These are phyloP conservation scores for Saprolegnia parasitica DNA, from an alignment of 352 stramenopile species.

Conservation along the genomic window DNA sequence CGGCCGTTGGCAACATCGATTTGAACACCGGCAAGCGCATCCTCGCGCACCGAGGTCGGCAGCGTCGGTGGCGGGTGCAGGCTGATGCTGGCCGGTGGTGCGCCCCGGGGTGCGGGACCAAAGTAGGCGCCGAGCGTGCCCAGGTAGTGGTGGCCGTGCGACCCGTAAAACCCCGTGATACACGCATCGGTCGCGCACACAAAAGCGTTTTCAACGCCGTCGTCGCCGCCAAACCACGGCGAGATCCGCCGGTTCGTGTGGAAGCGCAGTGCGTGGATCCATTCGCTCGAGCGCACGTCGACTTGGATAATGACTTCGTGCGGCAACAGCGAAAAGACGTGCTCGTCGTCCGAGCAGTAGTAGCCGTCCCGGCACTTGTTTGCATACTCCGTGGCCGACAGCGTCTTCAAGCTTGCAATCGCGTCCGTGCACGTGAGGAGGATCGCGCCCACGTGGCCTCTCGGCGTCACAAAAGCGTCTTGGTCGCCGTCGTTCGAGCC, in stretches of 20 bases:
- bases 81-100: neutral
- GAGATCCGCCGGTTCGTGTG: constrained; percentile 36
- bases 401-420: constrained; percentile 32
- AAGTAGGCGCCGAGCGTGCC: constrained; percentile 26
- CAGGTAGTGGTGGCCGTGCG: constrained; percentile 19
- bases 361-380: constrained; percentile 33
- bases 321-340: constrained; percentile 34
- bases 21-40: neutral
- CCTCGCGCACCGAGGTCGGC: neutral
- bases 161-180: constrained; percentile 27
- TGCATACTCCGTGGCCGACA: constrained; percentile 30
- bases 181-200: constrained; percentile 15
- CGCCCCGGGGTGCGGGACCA: neutral
- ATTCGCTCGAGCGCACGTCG: constrained; percentile 26
- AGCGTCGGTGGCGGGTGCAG: neutral
- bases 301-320: constrained; percentile 33
- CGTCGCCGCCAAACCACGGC: constrained; percentile 33
- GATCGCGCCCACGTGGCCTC: constrained; percentile 32
- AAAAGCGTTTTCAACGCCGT: constrained; percentile 22
- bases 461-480: constrained; percentile 32
- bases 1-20: constrained; percentile 1
- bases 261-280: constrained; percentile 32
- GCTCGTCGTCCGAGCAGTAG: constrained; percentile 27
- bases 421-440: constrained; percentile 31
- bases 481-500: constrained; percentile 31